phyloP scores from a whole-genome alignment of 805 yeast genomes.

The Metschnikowia cubensis region DNA sequence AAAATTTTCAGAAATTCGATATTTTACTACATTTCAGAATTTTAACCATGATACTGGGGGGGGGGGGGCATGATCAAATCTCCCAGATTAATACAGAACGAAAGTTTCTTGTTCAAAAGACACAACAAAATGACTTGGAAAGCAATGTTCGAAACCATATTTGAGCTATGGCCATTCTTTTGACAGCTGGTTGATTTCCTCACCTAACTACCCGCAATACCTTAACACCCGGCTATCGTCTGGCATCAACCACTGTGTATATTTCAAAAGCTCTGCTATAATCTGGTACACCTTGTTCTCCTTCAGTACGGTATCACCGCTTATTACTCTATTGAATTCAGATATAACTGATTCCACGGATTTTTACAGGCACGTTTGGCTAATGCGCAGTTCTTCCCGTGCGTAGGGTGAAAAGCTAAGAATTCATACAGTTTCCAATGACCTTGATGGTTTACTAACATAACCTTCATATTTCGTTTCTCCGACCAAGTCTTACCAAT shows the following conservation, averaged over 20 bases:
- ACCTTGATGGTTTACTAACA: conserved; percentile 71
- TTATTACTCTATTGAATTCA: too few species aligned
- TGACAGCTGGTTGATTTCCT: conserved; percentile 40
- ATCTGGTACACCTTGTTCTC: conserved; percentile 8
- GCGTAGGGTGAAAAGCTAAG: conserved; percentile 64
- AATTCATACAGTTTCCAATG: conserved; percentile 55
- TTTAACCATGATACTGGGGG: too few species aligned
- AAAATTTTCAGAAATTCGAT: too few species aligned
- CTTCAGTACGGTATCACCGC: too few species aligned
- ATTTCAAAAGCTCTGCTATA: conserved; percentile 20
- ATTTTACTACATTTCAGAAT: too few species aligned
- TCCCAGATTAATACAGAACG: too few species aligned
- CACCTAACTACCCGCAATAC: conserved; percentile 30
- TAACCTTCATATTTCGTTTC: conserved; percentile 55
- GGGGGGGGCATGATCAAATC: too few species aligned
- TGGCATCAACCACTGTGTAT: conserved; percentile 2
- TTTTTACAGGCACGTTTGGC: conserved; percentile 49
- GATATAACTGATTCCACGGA: too few species aligned
- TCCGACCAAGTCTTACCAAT: conserved; percentile 86
- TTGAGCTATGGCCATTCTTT: conserved; percentile 41
- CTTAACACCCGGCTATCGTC: conserved; percentile 16
- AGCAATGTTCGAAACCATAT: conserved; percentile 36
- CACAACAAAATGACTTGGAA: conserved; percentile 5
- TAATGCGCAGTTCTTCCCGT: conserved; percentile 72
- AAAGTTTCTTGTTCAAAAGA: neutral